These are phyloP conservation scores for Globisporangium takayamanum DNA, from an alignment of 352 stramenopile genomes.

Conservation along the genomic window DNA sequence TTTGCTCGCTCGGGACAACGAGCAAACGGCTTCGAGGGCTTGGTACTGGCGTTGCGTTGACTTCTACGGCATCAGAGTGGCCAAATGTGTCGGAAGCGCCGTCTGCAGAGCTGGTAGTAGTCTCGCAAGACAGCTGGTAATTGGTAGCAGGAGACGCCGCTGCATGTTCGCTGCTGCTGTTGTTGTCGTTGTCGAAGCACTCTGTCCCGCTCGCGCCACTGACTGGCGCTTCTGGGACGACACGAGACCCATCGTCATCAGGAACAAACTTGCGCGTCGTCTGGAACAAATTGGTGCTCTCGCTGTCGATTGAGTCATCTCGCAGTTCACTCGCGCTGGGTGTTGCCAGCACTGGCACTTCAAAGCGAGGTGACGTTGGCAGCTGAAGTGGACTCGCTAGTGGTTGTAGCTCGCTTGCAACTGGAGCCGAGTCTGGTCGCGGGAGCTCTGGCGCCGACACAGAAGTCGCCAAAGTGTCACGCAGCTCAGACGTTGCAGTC, in stretches of 20 bases:
- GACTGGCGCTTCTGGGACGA: not conserved
- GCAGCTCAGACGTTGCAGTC: not conserved
- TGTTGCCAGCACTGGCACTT: too few relatives aligned
- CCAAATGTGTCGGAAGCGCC: not conserved
- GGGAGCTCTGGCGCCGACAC: slow-evolving; percentile 6
- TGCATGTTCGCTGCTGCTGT: not conserved
- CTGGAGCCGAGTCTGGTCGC: not conserved
- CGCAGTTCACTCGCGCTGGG: not conserved
- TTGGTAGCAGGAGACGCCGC: not conserved
- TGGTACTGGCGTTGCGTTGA: not conserved
- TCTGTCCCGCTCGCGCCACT: not conserved
- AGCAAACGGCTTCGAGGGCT: not conserved
- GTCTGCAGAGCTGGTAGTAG: not conserved
- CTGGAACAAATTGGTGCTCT: slow-evolving; percentile 2
- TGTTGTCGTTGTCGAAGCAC: not conserved
- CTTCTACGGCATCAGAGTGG: not conserved
- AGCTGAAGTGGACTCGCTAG: not conserved
- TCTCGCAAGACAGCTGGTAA: not conserved
- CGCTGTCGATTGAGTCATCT: not conserved
- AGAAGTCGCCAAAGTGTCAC: not conserved
- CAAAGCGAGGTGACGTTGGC: not conserved
- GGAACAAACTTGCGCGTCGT: slow-evolving; percentile 5
- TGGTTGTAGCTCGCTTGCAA: not conserved
- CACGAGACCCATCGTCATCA: not conserved
- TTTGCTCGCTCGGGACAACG: not conserved